Evolutionary conservation across 441 rosid species (phyloP), one percentile per base, ranked within the genome.

Genomic region (Populus hybrid): DNA sequence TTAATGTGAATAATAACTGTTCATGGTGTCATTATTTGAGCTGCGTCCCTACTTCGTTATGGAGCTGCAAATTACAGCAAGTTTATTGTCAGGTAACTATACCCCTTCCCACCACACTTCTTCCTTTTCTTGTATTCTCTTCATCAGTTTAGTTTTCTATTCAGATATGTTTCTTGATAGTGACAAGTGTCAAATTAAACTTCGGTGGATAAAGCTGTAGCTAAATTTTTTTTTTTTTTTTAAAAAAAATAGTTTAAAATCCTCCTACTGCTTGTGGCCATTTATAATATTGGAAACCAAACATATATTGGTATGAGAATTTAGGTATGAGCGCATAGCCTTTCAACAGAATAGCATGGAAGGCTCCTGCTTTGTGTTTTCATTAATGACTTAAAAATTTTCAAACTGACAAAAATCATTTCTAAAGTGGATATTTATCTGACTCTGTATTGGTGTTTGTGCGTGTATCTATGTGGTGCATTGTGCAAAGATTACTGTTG

Each of bases 1-100:
- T 69, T 53, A 81, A 93, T 83, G 59, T 93, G 81, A 92, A 90
- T 21, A 81, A 88, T 28, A 80, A 84, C 53, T 95, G 98, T 85
- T 79, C 94, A 0, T 94, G 95, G 97, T 95, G 99, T 81, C 97
- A 89, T 80, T 90, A 92, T 78, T 67, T 95, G 87, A 92, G 90
- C 61, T 95, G 99, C 64, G 50, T 93, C 53, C 97, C 98, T 11
- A 89, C 92, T 10, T 84, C 92, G 0, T 80, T 86, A 38, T 91
- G 98, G 97, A 89, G 84, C 85, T 93, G 99, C 91, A 91, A 85
- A 67, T 74, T 85, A n/a, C 80, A 73, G 11, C 76, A 80, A 69
- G 86, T 81, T n/a, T 85, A 72, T 78, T 93, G 99, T 67, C 75
- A 88, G 93, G 97, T 95, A 86, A 81, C 38, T 73, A 23, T 21